These are phyloP conservation scores for Dicorynia guianensis DNA, from an alignment of 306 rosid genomes.

Conservation along the genomic window DNA sequence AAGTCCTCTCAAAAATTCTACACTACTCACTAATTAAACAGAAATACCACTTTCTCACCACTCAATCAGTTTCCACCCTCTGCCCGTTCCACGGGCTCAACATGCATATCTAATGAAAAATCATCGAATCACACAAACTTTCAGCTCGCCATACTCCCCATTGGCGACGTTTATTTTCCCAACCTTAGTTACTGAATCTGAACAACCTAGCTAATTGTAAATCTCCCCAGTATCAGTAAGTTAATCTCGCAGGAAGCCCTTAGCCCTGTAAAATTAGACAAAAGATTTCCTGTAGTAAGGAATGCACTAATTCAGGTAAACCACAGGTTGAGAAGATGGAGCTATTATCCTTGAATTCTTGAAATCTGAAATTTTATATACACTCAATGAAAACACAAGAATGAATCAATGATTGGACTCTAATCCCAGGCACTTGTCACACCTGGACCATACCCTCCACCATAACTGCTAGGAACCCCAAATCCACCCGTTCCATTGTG, in stretches of 20 bases:
- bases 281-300: constrained; percentile 33
- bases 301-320: constrained; percentile 41
- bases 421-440: constrained; percentile 86
- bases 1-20: constrained; percentile 34
- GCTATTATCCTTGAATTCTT: constrained; percentile 40
- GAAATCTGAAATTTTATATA: constrained; percentile 53
- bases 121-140: constrained; percentile 26
- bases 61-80: constrained; percentile 40
- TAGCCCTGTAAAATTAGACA: background rate
- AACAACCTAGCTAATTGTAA: constrained; percentile 33
- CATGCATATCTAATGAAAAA: constrained; percentile 36
- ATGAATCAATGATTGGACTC: constrained; percentile 36
- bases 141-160: constrained; percentile 24
- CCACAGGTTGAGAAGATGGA: constrained; percentile 40
- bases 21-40: constrained; percentile 23
- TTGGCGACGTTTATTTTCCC: constrained; percentile 36
- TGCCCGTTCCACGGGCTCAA: constrained; percentile 26
- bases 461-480: constrained; percentile 60
- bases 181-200: constrained; percentile 42
- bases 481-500: constrained; percentile 66
- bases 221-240: constrained; percentile 29
- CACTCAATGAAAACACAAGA: constrained; percentile 44
- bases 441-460: constrained; percentile 61
- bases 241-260: no score
- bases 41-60: constrained; percentile 24